Percentiles rank a stretch among this genome's conserved stretches.
phyloP scores from a whole-genome alignment of 805 yeast species.

The Komagataella kurtzmanii region DNA sequence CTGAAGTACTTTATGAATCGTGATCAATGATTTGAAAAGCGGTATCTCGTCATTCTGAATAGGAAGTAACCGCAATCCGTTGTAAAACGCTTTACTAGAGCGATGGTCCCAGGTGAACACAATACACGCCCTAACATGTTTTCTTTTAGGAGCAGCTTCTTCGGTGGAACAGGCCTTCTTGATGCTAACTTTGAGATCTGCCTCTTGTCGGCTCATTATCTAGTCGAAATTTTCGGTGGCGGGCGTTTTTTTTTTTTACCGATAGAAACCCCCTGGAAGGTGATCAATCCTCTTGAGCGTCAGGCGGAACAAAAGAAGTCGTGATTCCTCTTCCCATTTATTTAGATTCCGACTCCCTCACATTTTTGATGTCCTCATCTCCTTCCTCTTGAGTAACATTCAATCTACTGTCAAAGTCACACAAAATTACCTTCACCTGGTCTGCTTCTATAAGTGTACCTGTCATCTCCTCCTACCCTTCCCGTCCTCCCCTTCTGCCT shows the following conservation, averaged over 20 bases:
- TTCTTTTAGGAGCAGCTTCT: conserved; percentile 88
- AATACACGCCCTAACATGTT: conserved; percentile 91
- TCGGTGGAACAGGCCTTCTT: conserved; percentile 80
- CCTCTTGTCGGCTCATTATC: conserved; percentile 12
- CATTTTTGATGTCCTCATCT: not conserved
- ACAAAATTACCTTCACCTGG: too few species aligned
- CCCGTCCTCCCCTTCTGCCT: not conserved
- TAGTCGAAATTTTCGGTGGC: conserved; percentile 5
- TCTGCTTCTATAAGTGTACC: not conserved
- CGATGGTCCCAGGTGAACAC: conserved; percentile 95
- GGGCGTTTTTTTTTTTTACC: not conserved
- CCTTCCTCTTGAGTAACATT: too few species aligned
- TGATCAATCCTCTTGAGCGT: not conserved
- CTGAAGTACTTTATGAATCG: conserved; percentile 86
- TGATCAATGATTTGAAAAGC: conserved; percentile 72
- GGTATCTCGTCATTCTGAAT: conserved; percentile 74
- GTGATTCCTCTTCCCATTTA: not conserved
- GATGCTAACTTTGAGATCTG: conserved; percentile 33
- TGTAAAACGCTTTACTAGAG: conserved; percentile 75
- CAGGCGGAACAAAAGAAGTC: not conserved
- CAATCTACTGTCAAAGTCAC: too few species aligned
- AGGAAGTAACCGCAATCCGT: conserved; percentile 66
- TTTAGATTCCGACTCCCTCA: not conserved
- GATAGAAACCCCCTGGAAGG: not conserved
- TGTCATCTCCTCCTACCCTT: not conserved